Evolutionary conservation across 108 stramenopile genomes (phyloP).

Genomic region (Cyclotella baltica): DNA sequence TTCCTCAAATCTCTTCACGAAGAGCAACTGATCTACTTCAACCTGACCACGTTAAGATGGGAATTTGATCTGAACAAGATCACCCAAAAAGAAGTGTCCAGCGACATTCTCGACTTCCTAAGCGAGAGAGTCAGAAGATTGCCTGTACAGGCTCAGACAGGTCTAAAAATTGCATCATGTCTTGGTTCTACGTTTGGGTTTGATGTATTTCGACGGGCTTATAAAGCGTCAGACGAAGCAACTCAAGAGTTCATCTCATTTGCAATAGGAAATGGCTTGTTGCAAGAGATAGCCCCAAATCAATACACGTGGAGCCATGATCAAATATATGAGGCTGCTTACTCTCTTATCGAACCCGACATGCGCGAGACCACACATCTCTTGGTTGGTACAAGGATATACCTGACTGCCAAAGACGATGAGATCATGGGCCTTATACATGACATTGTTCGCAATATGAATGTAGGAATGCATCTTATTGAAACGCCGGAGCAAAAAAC

Average conservation of each 20-base stretch:
- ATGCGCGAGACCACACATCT: slow-evolving; percentile 11
- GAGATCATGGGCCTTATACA: slow-evolving; percentile 13
- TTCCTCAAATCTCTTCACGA: slow-evolving; percentile 41
- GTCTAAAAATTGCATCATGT: slow-evolving; percentile 32
- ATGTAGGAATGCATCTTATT: slow-evolving; percentile 18
- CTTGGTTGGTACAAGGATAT: slow-evolving; percentile 16
- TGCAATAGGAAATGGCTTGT: slow-evolving; percentile 10
- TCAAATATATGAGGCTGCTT: slow-evolving; percentile 31
- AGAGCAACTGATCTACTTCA: slow-evolving; percentile 30
- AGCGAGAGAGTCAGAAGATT: slow-evolving; percentile 2
- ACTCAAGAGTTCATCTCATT: slow-evolving; percentile 5
- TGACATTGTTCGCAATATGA: slow-evolving; percentile 35
- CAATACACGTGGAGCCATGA: slow-evolving; percentile 23
- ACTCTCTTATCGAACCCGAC: not conserved
- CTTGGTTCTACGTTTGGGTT: slow-evolving; percentile 28
- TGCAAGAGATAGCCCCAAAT: slow-evolving; percentile 3
- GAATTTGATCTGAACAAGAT: slow-evolving; percentile 26
- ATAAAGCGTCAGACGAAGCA: not conserved
- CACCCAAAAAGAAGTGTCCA: slow-evolving; percentile 10
- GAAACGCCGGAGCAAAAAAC: slow-evolving; percentile 5
- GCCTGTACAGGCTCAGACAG: not conserved
- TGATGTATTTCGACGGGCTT: slow-evolving; percentile 1
- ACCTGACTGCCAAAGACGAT: not conserved
- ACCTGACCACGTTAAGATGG: slow-evolving; percentile 17
- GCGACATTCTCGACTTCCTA: slow-evolving; percentile 16